Conservation (phyloP, 2,329 filamentous ascomycete genomes). For the Ophiocordyceps sinensis region DNA sequence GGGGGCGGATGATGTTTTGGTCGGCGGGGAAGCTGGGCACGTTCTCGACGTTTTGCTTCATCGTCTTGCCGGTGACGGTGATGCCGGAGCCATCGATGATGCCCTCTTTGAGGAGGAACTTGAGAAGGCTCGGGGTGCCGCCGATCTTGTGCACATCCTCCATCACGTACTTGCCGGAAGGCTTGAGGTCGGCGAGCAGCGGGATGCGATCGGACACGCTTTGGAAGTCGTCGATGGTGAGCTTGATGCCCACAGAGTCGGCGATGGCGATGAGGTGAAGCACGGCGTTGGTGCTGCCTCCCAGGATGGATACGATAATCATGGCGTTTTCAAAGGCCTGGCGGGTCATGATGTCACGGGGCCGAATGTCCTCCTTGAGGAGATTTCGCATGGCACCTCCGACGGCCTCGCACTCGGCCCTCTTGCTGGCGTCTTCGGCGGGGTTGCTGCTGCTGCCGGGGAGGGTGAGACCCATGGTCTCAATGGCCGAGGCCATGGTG, state of each 20-base stretch:
- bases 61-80: slow-evolving; percentile 80
- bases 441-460: slow-evolving; percentile 70
- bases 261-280: slow-evolving; percentile 76
- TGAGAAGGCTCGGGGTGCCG: slow-evolving; percentile 75
- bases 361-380: slow-evolving; percentile 62
- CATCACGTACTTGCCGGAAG: slow-evolving; percentile 79
- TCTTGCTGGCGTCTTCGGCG: slow-evolving; percentile 58
- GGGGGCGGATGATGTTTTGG: slow-evolving; percentile 68
- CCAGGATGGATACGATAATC: slow-evolving; percentile 68
- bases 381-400: slow-evolving; percentile 62
- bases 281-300: slow-evolving; percentile 75
- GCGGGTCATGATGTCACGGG: slow-evolving; percentile 64
- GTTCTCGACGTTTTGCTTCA: slow-evolving; percentile 71
- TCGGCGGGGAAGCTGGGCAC: slow-evolving; percentile 60
- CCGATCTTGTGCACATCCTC: slow-evolving; percentile 74
- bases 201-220: slow-evolving; percentile 64
- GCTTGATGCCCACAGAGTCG: slow-evolving; percentile 64
- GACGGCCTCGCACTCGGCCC: slow-evolving; percentile 55
- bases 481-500: slow-evolving; percentile 83
- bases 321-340: slow-evolving; percentile 77
- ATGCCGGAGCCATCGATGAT: slow-evolving; percentile 66
- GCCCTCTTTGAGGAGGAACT: slow-evolving; percentile 71
- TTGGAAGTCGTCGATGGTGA: slow-evolving; percentile 81
- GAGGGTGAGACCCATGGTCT: slow-evolving; percentile 81
- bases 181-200: slow-evolving; percentile 71